Evolutionary conservation across 208 protist genomes (phyloP).

Genomic region (Acanthamoeba triangularis): DNA sequence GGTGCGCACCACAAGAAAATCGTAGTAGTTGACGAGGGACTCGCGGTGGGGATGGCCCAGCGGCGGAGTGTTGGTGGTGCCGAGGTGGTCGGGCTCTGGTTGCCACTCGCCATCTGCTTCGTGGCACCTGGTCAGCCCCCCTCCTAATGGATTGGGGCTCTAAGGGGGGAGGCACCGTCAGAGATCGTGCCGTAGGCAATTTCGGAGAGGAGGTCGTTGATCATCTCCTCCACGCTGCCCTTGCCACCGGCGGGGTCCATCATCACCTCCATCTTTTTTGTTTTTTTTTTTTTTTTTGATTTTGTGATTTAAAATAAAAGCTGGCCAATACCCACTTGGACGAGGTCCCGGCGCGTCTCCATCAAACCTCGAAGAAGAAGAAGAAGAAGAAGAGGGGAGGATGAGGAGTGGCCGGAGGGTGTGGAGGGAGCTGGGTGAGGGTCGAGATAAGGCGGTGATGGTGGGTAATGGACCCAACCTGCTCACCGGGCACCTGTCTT

Average conservation of each 20-base stretch:
- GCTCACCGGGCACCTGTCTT: neutral
- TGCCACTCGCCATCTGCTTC: neutral
- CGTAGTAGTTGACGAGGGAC: slow-evolving; percentile 51
- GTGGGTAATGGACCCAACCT: slow-evolving; percentile 7
- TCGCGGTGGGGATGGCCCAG: neutral
- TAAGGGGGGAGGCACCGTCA: neutral
- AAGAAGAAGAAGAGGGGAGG: no score
- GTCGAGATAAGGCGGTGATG: neutral
- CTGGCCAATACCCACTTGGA: no score
- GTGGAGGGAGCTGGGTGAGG: neutral
- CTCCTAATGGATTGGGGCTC: no score
- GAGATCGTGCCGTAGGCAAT: slow-evolving; percentile 14
- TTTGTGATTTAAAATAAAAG: neutral
- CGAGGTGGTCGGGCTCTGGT: neutral
- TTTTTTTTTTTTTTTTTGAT: neutral
- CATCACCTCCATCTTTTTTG: slow-evolving; percentile 47
- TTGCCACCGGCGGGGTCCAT: slow-evolving; percentile 39
- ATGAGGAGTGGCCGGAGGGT: neutral
- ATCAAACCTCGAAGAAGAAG: no score
- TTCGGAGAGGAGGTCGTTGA: slow-evolving; percentile 50
- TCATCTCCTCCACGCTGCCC: neutral
- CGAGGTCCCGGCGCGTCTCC: no score
- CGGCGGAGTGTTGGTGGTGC: neutral
- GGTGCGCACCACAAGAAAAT: slow-evolving; percentile 15
- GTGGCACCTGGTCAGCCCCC: neutral